Evolutionary conservation across 768 basidiomycete species (phyloP).

Genomic region (Vishniacozyma victoriae): DNA sequence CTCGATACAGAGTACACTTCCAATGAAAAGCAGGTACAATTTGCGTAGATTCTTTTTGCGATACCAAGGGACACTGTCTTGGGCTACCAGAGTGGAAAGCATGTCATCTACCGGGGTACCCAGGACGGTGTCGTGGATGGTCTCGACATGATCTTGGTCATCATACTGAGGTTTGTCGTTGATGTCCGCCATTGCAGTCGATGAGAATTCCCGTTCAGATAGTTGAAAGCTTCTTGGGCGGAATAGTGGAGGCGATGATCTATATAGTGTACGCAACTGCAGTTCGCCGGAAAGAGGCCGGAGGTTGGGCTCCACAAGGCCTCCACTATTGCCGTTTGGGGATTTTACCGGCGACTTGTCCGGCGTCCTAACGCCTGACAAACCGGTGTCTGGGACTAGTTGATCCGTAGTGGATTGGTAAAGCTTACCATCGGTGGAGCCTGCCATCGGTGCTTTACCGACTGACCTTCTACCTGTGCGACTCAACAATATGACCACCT

Average conservation of each 20-base stretch:
- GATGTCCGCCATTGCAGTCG: background rate
- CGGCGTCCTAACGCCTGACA: no score
- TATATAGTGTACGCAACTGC: background rate
- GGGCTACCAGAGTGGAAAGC: constrained; percentile 47
- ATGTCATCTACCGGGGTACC: constrained; percentile 3
- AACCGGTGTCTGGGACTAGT: no score
- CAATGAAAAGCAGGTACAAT: constrained; percentile 58
- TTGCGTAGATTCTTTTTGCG: constrained; percentile 57
- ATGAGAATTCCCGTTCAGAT: background rate
- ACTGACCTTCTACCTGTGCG: background rate
- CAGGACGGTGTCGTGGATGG: background rate
- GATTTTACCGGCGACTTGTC: no score
- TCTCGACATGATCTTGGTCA: background rate
- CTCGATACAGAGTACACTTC: constrained; percentile 60
- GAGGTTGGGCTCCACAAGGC: no score
- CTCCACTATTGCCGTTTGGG: no score
- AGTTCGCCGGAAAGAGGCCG: background rate
- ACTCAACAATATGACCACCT: background rate
- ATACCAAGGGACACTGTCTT: constrained; percentile 60
- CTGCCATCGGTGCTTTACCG: no score
- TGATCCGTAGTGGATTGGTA: no score
- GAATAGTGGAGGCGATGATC: background rate
- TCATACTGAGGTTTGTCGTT: background rate
- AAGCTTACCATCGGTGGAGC: no score
- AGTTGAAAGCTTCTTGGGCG: background rate